Conservation (phyloP, 306 rosid species). For the Ochetophila trinervis region DNA sequence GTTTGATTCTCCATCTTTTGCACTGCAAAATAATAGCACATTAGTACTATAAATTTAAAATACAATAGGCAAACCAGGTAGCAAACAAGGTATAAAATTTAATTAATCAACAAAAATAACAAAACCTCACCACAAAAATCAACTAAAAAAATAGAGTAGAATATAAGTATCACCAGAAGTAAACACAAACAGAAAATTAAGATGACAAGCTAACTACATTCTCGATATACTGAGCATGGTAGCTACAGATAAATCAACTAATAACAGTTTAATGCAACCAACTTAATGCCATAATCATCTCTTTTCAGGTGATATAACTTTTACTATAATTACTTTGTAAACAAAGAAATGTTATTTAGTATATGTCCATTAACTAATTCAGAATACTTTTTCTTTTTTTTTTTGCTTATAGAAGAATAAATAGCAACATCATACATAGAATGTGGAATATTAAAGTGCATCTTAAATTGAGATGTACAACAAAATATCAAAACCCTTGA, state of each 20-base stretch:
- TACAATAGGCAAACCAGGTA: slow-evolving; percentile 11
- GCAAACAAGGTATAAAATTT: slow-evolving; percentile 14
- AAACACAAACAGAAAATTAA: neutral
- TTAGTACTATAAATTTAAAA: slow-evolving; percentile 6
- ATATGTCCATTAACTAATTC: neutral
- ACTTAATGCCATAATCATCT: neutral
- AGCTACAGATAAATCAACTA: neutral
- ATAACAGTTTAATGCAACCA: neutral
- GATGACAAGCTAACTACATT: neutral
- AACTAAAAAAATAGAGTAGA: neutral
- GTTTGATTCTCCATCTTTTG: slow-evolving; percentile 77
- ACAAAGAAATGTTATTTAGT: neutral
- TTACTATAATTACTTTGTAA: too few relatives aligned
- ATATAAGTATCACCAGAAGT: neutral
- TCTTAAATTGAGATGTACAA: neutral
- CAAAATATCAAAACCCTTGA: neutral
- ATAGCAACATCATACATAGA: neutral
- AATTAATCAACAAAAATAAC: slow-evolving; percentile 8
- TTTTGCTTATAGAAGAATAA: neutral
- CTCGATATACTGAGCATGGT: neutral
- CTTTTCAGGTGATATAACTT: too few relatives aligned
- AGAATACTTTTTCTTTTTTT: too few relatives aligned
- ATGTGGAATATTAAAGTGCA: neutral
- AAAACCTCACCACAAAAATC: neutral
- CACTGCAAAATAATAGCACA: slow-evolving; percentile 47